Evolutionary conservation across 1,284 basidiomycete genomes (phyloP).

Genomic region (Paramarasmius palmivorus): DNA sequence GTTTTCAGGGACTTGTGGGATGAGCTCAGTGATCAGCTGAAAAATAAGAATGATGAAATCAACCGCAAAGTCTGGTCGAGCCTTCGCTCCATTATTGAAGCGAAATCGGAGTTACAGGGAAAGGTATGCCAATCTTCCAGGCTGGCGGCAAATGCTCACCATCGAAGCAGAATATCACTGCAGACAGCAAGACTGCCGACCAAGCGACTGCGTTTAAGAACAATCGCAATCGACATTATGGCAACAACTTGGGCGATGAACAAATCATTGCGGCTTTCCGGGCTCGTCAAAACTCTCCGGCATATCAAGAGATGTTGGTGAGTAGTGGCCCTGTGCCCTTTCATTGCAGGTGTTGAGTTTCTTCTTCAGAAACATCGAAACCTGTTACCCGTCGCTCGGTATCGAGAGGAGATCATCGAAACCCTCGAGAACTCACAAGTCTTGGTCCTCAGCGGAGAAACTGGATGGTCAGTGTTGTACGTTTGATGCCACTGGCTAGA

Average conservation of each 20-base stretch:
- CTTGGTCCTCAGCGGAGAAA: conserved; percentile 95
- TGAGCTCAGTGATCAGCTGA: conserved; percentile 76
- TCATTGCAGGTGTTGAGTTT: conserved; percentile 9
- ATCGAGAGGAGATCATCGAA: conserved; percentile 76
- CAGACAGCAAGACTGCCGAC: conserved; percentile 27
- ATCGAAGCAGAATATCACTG: conserved; percentile 10
- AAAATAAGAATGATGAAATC: conserved; percentile 58
- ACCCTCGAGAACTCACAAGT: conserved; percentile 82
- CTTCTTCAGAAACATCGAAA: conserved; percentile 63
- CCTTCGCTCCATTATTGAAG: conserved; percentile 61
- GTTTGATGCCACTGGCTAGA: not conserved
- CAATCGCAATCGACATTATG: conserved; percentile 1
- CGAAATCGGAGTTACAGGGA: conserved; percentile 45
- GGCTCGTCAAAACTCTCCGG: conserved; percentile 55
- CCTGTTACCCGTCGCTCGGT: conserved; percentile 85
- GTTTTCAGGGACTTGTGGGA: conserved; percentile 92
- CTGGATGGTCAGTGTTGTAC: conserved; percentile 76
- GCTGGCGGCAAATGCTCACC: conserved; percentile 1
- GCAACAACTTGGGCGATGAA: conserved; percentile 31
- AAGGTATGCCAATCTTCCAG: conserved; percentile 36
- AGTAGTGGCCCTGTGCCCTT: conserved; percentile 27
- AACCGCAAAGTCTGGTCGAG: conserved; percentile 76
- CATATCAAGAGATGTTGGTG: conserved; percentile 90
- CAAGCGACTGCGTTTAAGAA: conserved; percentile 11
- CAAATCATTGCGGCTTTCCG: conserved; percentile 62